Conservation (phyloP, 345 rosid species). For the Eucalyptus caleyi region DNA sequence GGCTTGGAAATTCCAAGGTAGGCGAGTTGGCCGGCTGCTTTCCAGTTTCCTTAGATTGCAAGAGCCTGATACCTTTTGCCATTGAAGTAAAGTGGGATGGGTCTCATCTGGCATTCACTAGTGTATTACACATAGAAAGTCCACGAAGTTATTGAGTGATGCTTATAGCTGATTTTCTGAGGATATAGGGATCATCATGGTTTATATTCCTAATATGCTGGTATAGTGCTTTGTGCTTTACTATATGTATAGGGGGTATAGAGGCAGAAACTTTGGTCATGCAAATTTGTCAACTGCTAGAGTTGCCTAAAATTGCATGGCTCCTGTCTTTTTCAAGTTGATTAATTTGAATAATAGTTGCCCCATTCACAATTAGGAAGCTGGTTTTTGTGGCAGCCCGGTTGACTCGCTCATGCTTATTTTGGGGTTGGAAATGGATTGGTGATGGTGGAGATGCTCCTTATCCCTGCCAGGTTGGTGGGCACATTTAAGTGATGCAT, state of each 20-base stretch:
- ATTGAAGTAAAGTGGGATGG: background rate
- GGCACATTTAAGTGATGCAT: slow-evolving; percentile 85
- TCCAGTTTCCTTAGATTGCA: slow-evolving; percentile 48
- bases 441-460: slow-evolving; percentile 45
- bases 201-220: background rate
- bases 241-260: background rate
- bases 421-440: slow-evolving; percentile 19
- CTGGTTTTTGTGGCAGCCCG: slow-evolving; percentile 87
- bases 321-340: slow-evolving; percentile 31
- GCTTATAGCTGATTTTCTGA: background rate
- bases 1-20: slow-evolving; percentile 28
- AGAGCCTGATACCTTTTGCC: background rate
- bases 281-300: background rate
- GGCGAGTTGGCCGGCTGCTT: slow-evolving; percentile 90
- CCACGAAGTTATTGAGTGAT: background rate
- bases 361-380: slow-evolving; percentile 75
- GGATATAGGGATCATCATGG: background rate
- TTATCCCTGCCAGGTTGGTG: slow-evolving; percentile 99
- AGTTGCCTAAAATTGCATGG: slow-evolving; percentile 14
- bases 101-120: background rate
- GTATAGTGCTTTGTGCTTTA: background rate
- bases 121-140: background rate
- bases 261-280: background rate
- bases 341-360: slow-evolving; percentile 27
- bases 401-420: slow-evolving; percentile 52